Evolutionary conservation across 1,139 yeast species (phyloP).

Genomic region (Pichia sp.): DNA sequence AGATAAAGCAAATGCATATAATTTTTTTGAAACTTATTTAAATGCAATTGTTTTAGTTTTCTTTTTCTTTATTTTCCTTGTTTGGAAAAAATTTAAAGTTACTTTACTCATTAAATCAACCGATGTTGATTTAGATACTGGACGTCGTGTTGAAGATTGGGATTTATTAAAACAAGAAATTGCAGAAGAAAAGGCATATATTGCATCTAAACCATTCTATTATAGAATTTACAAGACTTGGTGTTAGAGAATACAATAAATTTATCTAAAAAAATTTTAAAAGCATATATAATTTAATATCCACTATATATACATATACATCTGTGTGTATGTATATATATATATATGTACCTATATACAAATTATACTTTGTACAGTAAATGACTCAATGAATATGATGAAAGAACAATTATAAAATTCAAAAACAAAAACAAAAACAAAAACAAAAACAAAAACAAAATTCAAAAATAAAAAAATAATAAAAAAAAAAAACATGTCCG

Average conservation of each 20-base stretch:
- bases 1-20: constrained; percentile 32
- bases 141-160: constrained; percentile 55
- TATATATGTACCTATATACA: too few species aligned
- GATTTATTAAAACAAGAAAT: constrained; percentile 55
- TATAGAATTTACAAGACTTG: constrained; percentile 44
- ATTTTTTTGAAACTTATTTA: constrained; percentile 44
- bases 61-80: constrained; percentile 27
- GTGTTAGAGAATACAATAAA: constrained; percentile 31
- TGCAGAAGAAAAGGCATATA: constrained; percentile 45
- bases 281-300: too few species aligned
- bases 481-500: too few species aligned
- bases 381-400: too few species aligned
- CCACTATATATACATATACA: too few species aligned
- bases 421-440: too few species aligned
- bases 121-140: constrained; percentile 57
- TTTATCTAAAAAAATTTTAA: too few species aligned
- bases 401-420: too few species aligned
- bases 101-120: constrained; percentile 36
- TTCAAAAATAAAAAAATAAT: too few species aligned
- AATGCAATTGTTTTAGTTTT: constrained; percentile 44
- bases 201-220: constrained; percentile 44
- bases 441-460: too few species aligned
- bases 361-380: too few species aligned
- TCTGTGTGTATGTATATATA: too few species aligned
- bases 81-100: constrained; percentile 31